Evolutionary conservation across 2,329 filamentous ascomycete species (phyloP).

Genomic region (Alternaria metachromatica): DNA sequence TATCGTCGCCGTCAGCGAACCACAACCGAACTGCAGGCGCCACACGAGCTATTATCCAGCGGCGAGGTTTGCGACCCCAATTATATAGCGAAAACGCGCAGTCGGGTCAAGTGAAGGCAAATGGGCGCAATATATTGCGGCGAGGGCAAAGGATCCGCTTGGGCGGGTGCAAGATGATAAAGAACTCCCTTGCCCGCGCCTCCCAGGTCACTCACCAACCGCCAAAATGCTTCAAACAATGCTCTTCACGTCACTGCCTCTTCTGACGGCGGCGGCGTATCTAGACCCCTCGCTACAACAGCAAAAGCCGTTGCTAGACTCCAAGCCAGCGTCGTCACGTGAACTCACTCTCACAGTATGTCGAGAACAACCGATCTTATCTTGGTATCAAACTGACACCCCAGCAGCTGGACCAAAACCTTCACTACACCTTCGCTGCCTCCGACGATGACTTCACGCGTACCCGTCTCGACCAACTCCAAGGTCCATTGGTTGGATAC

Average conservation of each 20-base stretch:
- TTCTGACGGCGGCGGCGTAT: constrained; percentile 1
- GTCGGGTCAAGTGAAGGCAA: background rate
- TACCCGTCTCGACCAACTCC: constrained; percentile 3
- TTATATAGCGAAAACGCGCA: background rate
- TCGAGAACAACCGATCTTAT: background rate
- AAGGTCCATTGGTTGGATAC: background rate
- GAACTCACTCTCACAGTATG: constrained; percentile 1
- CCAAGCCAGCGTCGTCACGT: background rate
- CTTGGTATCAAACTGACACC: background rate
- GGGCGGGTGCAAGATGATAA: background rate
- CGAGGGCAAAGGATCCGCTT: background rate
- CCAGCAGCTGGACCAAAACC: constrained; percentile 8
- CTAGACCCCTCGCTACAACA: constrained; percentile 6
- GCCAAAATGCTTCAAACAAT: background rate
- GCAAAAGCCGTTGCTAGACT: constrained; percentile 10
- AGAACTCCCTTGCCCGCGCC: background rate
- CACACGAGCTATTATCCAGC: constrained; percentile 4
- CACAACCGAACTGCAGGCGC: constrained; percentile 13
- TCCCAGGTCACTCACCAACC: background rate
- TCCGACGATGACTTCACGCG: background rate
- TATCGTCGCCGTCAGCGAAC: constrained; percentile 5
- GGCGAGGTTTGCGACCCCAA: constrained; percentile 2
- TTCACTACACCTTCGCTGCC: constrained; percentile 10
- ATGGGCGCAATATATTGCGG: background rate
- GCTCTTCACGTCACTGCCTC: background rate